These are phyloP conservation scores for Parachaetomium inaequale DNA, from an alignment of 495 filamentous ascomycete species.

Conservation along the genomic window DNA sequence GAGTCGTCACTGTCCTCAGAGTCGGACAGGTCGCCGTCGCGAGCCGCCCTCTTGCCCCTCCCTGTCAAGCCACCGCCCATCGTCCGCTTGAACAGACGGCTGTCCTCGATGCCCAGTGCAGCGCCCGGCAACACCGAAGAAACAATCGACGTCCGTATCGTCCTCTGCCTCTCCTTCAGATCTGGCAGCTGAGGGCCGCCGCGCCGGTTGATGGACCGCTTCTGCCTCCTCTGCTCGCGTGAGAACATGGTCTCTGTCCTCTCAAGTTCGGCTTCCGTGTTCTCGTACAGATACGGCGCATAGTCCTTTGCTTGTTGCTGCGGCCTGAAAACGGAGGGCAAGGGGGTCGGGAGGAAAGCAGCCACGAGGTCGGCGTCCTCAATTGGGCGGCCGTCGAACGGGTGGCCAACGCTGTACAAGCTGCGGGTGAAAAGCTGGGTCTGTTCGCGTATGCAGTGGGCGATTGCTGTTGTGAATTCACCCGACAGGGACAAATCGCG, in stretches of 20 bases:
- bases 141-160: constrained; percentile 84
- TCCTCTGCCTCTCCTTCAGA: constrained; percentile 89
- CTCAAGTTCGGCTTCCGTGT: constrained; percentile 87
- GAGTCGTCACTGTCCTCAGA: constrained; percentile 87
- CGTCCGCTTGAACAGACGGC: constrained; percentile 72
- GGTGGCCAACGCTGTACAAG: constrained; percentile 87
- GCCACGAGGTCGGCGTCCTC: constrained; percentile 84
- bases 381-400: constrained; percentile 89
- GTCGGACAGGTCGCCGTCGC: constrained; percentile 77
- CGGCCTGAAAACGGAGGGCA: constrained; percentile 78
- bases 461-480: constrained; percentile 96
- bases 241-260: constrained; percentile 87
- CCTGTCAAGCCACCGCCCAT: constrained; percentile 50
- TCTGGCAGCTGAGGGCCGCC: constrained; percentile 94
- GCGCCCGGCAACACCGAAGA: constrained; percentile 88
- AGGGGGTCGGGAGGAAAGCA: constrained; percentile 81
- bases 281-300: constrained; percentile 86
- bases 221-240: constrained; percentile 87
- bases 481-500: constrained; percentile 87
- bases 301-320: constrained; percentile 90
- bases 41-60: constrained; percentile 52
- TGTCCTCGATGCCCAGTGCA: constrained; percentile 73
- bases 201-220: constrained; percentile 88
- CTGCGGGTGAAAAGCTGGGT: constrained; percentile 89
- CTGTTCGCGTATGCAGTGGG: constrained; percentile 94